These are phyloP conservation scores for Tagetes patula DNA, from an alignment of 129 eudicot genomes.

Conservation along the genomic window DNA sequence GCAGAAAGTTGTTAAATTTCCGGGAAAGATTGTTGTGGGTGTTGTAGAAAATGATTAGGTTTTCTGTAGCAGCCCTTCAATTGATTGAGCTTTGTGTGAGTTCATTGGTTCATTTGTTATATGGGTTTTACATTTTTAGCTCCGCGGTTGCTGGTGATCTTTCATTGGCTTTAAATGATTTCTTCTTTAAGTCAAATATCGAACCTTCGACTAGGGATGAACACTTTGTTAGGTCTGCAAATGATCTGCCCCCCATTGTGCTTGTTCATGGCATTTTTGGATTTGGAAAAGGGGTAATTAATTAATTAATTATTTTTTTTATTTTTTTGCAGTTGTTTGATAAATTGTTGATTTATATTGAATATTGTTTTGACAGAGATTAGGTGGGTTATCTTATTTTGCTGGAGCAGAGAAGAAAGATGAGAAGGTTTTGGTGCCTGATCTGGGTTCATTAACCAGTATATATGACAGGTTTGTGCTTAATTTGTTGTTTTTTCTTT, in stretches of 20 bases:
- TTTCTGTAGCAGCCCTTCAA: conserved; percentile 64
- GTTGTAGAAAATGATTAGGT: conserved; percentile 54
- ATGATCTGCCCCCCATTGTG: conserved; percentile 92
- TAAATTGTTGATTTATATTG: conserved; percentile 2
- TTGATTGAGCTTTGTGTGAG: conserved; percentile 69
- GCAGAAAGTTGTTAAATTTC: too few species aligned
- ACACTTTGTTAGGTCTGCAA: conserved; percentile 25
- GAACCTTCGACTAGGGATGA: conserved; percentile 36
- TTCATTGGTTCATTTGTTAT: conserved; percentile 72
- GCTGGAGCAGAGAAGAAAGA: conserved; percentile 98
- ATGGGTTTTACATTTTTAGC: conserved; percentile 89
- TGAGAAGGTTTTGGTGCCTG: conserved; percentile 93
- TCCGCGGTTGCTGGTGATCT: conserved; percentile 92
- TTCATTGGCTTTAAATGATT: conserved; percentile 61
- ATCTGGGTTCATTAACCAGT: conserved; percentile 91
- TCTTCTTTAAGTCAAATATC: conserved; percentile 48
- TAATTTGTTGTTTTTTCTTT: not conserved
- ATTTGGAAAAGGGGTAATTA: conserved; percentile 93
- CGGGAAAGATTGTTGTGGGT: too few species aligned
- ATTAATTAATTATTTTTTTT: too few species aligned
- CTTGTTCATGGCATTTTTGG: conserved; percentile 96
- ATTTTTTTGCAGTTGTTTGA: not conserved
- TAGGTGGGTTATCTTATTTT: conserved; percentile 89
- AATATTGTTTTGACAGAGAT: conserved; percentile 48
- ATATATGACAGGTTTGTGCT: conserved; percentile 68